Evolutionary conservation across 2,329 filamentous ascomycete species (phyloP).

Genomic region (Fusarium nelsonii): DNA sequence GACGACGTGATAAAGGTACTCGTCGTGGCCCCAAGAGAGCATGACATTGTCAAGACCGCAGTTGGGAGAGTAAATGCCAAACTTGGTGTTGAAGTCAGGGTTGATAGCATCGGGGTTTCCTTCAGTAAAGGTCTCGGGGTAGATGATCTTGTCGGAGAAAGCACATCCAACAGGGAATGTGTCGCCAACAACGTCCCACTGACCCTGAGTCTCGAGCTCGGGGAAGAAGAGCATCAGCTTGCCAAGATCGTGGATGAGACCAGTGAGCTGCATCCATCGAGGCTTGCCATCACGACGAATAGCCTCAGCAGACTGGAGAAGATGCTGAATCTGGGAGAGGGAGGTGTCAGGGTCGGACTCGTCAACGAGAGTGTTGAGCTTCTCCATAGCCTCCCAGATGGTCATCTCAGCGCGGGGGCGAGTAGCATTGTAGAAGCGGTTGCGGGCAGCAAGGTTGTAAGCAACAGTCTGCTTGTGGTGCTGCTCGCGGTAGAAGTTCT

Average conservation of each 20-base stretch:
- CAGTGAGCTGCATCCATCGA: constrained; percentile 83
- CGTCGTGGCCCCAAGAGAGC: constrained; percentile 91
- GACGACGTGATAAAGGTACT: constrained; percentile 88
- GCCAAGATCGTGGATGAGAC: constrained; percentile 82
- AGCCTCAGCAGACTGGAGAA: constrained; percentile 89
- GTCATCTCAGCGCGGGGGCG: constrained; percentile 78
- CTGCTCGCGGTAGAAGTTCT: constrained; percentile 84
- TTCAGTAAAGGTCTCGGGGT: constrained; percentile 77
- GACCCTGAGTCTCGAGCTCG: constrained; percentile 73
- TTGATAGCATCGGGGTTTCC: constrained; percentile 80
- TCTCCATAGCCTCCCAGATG: constrained; percentile 93
- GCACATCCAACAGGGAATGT: constrained; percentile 84
- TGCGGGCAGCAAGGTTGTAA: constrained; percentile 86
- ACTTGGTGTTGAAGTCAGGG: constrained; percentile 78
- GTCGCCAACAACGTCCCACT: constrained; percentile 94
- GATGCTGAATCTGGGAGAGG: constrained; percentile 89
- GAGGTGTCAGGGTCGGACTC: constrained; percentile 91
- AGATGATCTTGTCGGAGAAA: constrained; percentile 82
- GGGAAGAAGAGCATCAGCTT: constrained; percentile 86
- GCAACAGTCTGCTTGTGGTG: constrained; percentile 80
- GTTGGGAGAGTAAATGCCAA: constrained; percentile 82
- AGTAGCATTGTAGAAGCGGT: constrained; percentile 66
- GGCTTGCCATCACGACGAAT: constrained; percentile 88
- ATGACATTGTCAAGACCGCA: constrained; percentile 90
- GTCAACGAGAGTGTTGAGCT: constrained; percentile 90